Percentiles rank a stretch among this genome's conserved stretches.
phyloP scores from a whole-genome alignment of 2,329 filamentous ascomycete species.

The Hymenoscyphus albidus region DNA sequence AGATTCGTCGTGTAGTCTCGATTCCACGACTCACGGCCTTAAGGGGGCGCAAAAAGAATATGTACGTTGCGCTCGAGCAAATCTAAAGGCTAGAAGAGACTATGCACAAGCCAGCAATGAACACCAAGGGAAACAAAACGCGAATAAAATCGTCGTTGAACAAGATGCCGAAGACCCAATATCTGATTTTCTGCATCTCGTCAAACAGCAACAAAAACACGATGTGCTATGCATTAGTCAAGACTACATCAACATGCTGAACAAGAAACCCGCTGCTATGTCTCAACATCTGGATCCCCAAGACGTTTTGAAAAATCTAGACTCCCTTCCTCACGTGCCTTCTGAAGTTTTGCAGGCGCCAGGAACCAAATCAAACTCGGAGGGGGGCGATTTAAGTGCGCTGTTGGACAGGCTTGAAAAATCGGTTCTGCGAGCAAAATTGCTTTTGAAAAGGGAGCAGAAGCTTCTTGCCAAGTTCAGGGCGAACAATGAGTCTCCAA shows the following conservation, averaged over 20 bases:
- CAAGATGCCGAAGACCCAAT: slow-evolving; percentile 33
- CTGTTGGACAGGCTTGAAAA: slow-evolving; percentile 54
- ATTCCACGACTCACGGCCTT: slow-evolving; percentile 36
- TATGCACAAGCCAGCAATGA: slow-evolving; percentile 36
- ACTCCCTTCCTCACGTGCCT: slow-evolving; percentile 29
- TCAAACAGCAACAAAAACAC: slow-evolving; percentile 50
- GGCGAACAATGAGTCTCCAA: slow-evolving; percentile 6
- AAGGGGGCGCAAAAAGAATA: slow-evolving; percentile 53
- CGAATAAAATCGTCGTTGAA: slow-evolving; percentile 5
- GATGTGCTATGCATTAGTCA: slow-evolving; percentile 49
- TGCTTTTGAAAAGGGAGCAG: slow-evolving; percentile 54
- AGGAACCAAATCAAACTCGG: slow-evolving; percentile 24
- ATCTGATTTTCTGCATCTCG: slow-evolving; percentile 48
- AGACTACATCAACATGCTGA: slow-evolving; percentile 48
- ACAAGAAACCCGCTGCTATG: slow-evolving; percentile 49
- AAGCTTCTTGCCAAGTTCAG: slow-evolving; percentile 47
- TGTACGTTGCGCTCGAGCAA: slow-evolving; percentile 49
- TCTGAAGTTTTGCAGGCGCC: slow-evolving; percentile 25
- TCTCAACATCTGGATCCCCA: slow-evolving; percentile 45
- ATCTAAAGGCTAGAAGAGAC: slow-evolving; percentile 48
- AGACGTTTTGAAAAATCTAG: slow-evolving; percentile 24
- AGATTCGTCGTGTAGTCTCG: slow-evolving; percentile 38
- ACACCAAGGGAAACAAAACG: slow-evolving; percentile 14
- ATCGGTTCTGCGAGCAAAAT: slow-evolving; percentile 54
- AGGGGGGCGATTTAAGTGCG: slow-evolving; percentile 43